A percentile compares a stretch with the other conserved stretches of the same genome.
Conservation (phyloP, 768 basidiomycete genomes). For the Kwoniella mangroviensis region DNA sequence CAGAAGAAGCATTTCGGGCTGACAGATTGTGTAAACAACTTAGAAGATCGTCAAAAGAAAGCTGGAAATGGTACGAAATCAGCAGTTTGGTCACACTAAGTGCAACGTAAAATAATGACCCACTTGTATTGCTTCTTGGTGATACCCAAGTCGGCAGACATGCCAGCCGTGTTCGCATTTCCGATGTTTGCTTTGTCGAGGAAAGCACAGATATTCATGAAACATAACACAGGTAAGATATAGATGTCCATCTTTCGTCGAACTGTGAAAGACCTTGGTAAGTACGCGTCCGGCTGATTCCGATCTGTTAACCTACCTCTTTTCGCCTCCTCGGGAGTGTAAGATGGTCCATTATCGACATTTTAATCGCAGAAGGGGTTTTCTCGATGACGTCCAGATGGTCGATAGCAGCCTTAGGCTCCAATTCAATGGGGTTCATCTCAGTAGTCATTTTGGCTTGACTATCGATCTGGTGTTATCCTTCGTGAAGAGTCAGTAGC, state of each 20-base stretch:
- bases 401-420: slow-evolving; percentile 11
- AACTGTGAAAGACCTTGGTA: slow-evolving; percentile 13
- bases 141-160: slow-evolving; percentile 27
- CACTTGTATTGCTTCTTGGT: slow-evolving; percentile 30
- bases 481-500: too few relatives aligned
- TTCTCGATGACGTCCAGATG: slow-evolving; percentile 8
- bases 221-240: slow-evolving; percentile 28
- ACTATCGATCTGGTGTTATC: too few relatives aligned
- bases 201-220: slow-evolving; percentile 34
- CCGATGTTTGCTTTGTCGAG: slow-evolving; percentile 39
- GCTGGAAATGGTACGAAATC: background rate
- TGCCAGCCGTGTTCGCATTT: slow-evolving; percentile 28
- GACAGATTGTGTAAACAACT: slow-evolving; percentile 29
- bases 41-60: slow-evolving; percentile 35
- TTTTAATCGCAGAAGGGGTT: background rate
- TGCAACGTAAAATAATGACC: background rate
- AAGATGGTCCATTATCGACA: slow-evolving; percentile 15
- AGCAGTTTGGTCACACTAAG: background rate
- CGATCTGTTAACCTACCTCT: slow-evolving; percentile 5
- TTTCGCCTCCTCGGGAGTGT: slow-evolving; percentile 20
- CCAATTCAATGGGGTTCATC: slow-evolving; percentile 8
- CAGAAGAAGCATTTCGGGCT: slow-evolving; percentile 32
- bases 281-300: background rate
- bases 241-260: slow-evolving; percentile 31
- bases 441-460: slow-evolving; percentile 8